phyloP scores from a whole-genome alignment of 2,329 filamentous ascomycete genomes.

The Aspergillus caelatus region DNA sequence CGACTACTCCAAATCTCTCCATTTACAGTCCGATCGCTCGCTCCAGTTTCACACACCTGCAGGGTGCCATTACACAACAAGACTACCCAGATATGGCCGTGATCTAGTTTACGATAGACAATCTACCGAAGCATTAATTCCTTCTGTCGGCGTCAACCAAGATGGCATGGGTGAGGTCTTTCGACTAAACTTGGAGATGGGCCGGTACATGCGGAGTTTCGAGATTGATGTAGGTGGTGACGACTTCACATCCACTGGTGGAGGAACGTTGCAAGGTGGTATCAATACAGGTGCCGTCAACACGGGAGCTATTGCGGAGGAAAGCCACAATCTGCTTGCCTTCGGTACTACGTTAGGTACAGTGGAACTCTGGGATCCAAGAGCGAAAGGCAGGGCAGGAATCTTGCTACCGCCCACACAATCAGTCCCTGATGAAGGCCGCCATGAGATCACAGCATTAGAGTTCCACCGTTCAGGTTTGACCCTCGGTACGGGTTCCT shows the following conservation, averaged over 20 bases:
- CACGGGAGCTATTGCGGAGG: slow-evolving; percentile 80
- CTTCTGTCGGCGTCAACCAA: slow-evolving; percentile 81
- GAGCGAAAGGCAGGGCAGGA: slow-evolving; percentile 79
- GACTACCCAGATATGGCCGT: slow-evolving; percentile 88
- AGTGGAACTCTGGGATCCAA: slow-evolving; percentile 93
- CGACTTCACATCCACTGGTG: slow-evolving; percentile 67
- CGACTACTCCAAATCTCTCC: slow-evolving; percentile 92
- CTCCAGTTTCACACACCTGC: slow-evolving; percentile 91
- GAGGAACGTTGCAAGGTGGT: slow-evolving; percentile 80
- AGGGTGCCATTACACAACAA: slow-evolving; percentile 84
- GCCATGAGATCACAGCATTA: slow-evolving; percentile 77
- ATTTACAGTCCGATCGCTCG: slow-evolving; percentile 87
- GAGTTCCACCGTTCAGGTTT: slow-evolving; percentile 84
- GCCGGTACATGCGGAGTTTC: slow-evolving; percentile 92
- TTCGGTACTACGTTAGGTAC: slow-evolving; percentile 96
- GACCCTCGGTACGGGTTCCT: slow-evolving; percentile 83
- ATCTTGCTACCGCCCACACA: slow-evolving; percentile 64
- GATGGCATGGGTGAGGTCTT: slow-evolving; percentile 92
- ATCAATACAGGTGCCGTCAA: slow-evolving; percentile 86
- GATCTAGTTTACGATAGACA: slow-evolving; percentile 83
- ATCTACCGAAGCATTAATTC: slow-evolving; percentile 82
- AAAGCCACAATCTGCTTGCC: slow-evolving; percentile 84
- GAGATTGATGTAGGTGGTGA: slow-evolving; percentile 88
- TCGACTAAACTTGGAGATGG: slow-evolving; percentile 85
- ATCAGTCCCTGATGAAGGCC: slow-evolving; percentile 40